Base-by-base conservation (phyloP, 1,139 yeast species). In the Hansenula lynferdii region DNA sequence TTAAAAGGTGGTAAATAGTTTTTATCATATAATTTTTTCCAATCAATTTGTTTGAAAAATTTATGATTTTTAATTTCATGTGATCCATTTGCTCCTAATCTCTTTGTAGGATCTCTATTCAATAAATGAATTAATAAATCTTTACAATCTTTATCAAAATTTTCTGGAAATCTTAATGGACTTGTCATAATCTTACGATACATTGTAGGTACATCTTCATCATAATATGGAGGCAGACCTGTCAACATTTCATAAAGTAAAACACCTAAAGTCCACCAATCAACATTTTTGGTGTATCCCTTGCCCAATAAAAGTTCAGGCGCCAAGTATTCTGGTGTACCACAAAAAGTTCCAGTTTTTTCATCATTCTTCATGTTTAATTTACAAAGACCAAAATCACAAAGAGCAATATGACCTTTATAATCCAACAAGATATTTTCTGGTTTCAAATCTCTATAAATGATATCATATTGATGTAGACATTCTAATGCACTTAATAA, bases 241-340 rank as follows among this genome's bases (percentile, higher is more conserved):
- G 97, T 89, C 47, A 94, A 74, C 98, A 92, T 92, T 61, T 92
- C 98, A 60, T 85, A 92, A 33, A 92, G 70, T 37, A 92, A 70
- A 28, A 92, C 92, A 27, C 98, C 98, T 48, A 92, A 70, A 1
- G 97, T 92, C 98, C 98, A 92, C 81, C 96, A 92, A 64, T 92
- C 98, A 28, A 92, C 97, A 54, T 85, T 82, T 60, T 95, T 78
- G 7, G 97, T 89, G 62, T 92, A 92, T 2, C 97, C 97, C 59
- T 86, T 89, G 47, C 92, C 95, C 47, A 90, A 69, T 42, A 92
- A 67, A 42, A 92, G 75, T 61, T 92, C 98, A 0, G 98, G 98
- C 1, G 97, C 97, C 50, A 92, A 70, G 62, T 92, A 92, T 61
- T 90, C 97, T 0, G 97, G 97, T 0, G 97, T 90, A 34, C 97